These are phyloP conservation scores for Castanopsis chinensis DNA, from an alignment of 306 rosid species.

Conservation along the genomic window DNA sequence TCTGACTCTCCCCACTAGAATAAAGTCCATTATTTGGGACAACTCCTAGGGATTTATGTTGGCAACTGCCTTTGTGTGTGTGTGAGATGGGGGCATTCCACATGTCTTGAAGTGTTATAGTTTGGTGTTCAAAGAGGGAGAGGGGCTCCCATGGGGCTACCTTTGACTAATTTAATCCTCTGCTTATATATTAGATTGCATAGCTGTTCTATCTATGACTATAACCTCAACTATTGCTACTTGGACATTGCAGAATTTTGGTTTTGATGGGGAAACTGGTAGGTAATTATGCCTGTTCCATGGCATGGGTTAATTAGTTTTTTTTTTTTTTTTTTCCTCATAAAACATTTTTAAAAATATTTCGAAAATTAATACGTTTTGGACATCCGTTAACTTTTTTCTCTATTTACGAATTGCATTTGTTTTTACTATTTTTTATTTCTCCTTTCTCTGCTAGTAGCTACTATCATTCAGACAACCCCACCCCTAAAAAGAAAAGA, in stretches of 20 bases:
- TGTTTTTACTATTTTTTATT: background rate
- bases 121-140: too few species aligned
- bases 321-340: background rate
- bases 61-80: too few species aligned
- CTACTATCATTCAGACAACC: background rate
- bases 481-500: background rate
- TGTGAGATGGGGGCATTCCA: too few species aligned
- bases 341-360: too few species aligned
- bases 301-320: constrained; percentile 70
- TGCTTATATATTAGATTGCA: constrained; percentile 1
- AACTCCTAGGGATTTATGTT: too few species aligned
- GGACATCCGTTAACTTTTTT: too few species aligned
- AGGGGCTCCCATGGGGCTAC: background rate
- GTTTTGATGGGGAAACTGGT: constrained; percentile 92
- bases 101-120: too few species aligned
- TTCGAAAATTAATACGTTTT: too few species aligned
- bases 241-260: constrained; percentile 70
- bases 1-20: too few species aligned
- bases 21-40: too few species aligned
- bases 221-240: background rate
- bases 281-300: constrained; percentile 83
- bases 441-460: background rate
- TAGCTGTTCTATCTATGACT: background rate
- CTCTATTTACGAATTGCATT: background rate
- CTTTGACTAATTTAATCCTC: background rate